Base-by-base conservation (phyloP, 345 rosid genomes). In the Ceriops decandra region DNA sequence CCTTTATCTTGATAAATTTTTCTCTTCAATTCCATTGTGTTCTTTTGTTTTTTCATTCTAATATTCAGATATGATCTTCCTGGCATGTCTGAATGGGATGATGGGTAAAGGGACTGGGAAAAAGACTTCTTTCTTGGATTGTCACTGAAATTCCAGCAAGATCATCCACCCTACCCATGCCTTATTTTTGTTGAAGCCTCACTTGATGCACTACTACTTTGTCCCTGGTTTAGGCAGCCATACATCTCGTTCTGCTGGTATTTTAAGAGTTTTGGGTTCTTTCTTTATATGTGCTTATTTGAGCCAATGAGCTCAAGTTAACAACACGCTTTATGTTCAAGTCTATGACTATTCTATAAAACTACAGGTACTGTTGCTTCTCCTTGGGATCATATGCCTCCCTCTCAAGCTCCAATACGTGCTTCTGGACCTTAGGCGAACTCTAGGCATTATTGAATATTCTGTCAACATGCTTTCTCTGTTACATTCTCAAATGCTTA, bases 21-120 rank as follows among this genome's bases (percentile, higher is more conserved):
- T 13, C 17, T 17, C 17, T 67, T 42, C 46, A 30, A 20, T 56
- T 20, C 5, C 62, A 20, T 70, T 19, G 30, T 63, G 56, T 56
- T 11, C 36, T 42, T 42, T 42, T 11, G 26, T 24, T 42, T 42
- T 38, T 42, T 31, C 63, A 13, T 60, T 61, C 15, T 68, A 22
- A 62, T 68, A 32, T 60, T 68, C 52, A 71, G 15, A 30, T 63
- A 7, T 73, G 51, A 72, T 76, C 73, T 53, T 85, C 72, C 82
- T 89, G 97, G 87, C 64, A 80, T 91, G 73, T 85, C 87, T 72
- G 96, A 91, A 57, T 93, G 97, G 98, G 98, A 93, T 87, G 92
- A 93, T 76, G 95, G 89, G 26, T 80, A 83, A 74, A 88, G 93
- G 95, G 95, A 91, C 76, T 89, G 95, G 97, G 86, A 88, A 80